Conservation (phyloP, 1,139 yeast species). For the Eremothecium cymbalariae region DNA sequence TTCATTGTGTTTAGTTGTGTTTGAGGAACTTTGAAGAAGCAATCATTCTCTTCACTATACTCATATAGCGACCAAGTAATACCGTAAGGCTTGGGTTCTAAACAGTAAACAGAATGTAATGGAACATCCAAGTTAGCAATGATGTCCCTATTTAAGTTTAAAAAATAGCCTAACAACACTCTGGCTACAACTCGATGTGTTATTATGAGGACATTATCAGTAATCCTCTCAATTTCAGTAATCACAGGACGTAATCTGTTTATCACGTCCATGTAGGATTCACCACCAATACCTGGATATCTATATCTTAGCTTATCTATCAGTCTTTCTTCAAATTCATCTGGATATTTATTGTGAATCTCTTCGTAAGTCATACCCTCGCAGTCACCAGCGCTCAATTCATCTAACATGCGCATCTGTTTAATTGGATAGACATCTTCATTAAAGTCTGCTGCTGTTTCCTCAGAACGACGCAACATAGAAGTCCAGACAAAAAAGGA, state of each 20-base stretch:
- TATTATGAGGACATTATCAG: constrained; percentile 73
- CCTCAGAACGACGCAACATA: constrained; percentile 68
- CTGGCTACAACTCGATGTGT: constrained; percentile 90
- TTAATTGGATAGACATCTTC: constrained; percentile 70
- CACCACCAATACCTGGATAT: constrained; percentile 98
- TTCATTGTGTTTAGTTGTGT: constrained; percentile 45
- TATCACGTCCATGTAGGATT: constrained; percentile 86
- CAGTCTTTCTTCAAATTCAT: constrained; percentile 69
- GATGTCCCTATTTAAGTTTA: constrained; percentile 73
- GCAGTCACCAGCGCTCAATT: constrained; percentile 83
- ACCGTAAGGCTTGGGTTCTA: constrained; percentile 92
- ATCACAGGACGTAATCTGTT: constrained; percentile 83
- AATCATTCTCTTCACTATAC: constrained; percentile 68
- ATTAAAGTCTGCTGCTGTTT: constrained; percentile 68
- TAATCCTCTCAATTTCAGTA: constrained; percentile 85
- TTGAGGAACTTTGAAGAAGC: constrained; percentile 70
- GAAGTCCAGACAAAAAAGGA: constrained; percentile 91
- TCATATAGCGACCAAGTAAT: constrained; percentile 87
- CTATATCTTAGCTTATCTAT: constrained; percentile 72
- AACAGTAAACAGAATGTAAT: constrained; percentile 76
- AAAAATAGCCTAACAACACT: constrained; percentile 76
- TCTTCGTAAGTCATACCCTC: constrained; percentile 90
- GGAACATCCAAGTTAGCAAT: constrained; percentile 92
- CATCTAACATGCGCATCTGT: constrained; percentile 90
- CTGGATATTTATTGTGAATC: constrained; percentile 61